Conservation (phyloP, 2,329 filamentous ascomycete species). For the Rhexocercosporidium sp. region DNA sequence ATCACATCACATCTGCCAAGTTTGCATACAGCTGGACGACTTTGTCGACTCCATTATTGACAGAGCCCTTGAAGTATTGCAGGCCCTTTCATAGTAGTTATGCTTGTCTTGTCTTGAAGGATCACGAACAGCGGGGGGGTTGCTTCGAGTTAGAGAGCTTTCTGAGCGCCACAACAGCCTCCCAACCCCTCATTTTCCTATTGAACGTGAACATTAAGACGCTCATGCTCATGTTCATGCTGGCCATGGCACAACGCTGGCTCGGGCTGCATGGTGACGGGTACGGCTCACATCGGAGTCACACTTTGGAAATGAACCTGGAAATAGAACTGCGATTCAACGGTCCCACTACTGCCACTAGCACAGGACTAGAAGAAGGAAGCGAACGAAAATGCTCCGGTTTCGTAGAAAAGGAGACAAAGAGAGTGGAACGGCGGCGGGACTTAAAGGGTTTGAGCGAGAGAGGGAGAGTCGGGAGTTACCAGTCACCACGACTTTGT, state of each 20-base stretch:
- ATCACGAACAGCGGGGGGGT: conserved; percentile 22
- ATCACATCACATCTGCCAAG: conserved; percentile 23
- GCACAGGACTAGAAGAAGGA: conserved; percentile 1
- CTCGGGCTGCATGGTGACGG: conserved; percentile 18
- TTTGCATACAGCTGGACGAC: conserved; percentile 19
- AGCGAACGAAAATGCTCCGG: conserved; percentile 1
- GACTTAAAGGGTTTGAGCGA: neutral
- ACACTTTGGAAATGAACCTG: conserved; percentile 9
- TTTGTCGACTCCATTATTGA: conserved; percentile 19
- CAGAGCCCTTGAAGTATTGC: conserved; percentile 21
- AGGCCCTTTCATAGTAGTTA: conserved; percentile 2
- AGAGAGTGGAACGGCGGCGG: conserved; percentile 17
- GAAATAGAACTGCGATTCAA: conserved; percentile 8
- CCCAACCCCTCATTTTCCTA: conserved; percentile 33
- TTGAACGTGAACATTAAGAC: neutral
- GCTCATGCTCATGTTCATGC: neutral
- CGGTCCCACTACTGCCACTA: conserved; percentile 9
- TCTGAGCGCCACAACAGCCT: conserved; percentile 30
- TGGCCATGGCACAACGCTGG: conserved; percentile 11
- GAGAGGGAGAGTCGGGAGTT: conserved; percentile 8
- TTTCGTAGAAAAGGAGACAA: conserved; percentile 5
- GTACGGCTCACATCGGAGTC: conserved; percentile 18
- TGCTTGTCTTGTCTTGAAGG: conserved; percentile 17
- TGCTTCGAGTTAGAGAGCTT: conserved; percentile 8
- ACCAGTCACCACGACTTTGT: conserved; percentile 39